Percentiles rank a stretch among this genome's conserved stretches.
phyloP scores from a whole-genome alignment of 106 monocot species.

The Cymbidium sinense region DNA sequence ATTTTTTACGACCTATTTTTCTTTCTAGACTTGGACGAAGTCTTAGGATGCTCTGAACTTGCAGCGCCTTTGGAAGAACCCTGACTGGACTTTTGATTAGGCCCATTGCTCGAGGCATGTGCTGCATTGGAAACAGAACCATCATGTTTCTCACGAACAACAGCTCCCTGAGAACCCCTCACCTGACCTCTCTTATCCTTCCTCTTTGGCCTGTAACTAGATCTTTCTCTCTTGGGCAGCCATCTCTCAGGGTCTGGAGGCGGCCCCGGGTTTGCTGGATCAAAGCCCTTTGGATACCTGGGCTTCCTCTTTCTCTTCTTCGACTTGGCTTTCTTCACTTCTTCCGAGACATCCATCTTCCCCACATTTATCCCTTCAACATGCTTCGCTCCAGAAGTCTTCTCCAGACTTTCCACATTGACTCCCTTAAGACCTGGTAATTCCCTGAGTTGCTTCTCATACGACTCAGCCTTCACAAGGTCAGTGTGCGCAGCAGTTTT shows the following conservation, averaged over 20 bases:
- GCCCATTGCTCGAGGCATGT: neutral
- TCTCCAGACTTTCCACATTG: constrained; percentile 69
- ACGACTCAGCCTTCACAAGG: constrained; percentile 74
- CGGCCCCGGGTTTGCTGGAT: constrained; percentile 88
- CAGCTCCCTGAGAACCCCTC: constrained; percentile 91
- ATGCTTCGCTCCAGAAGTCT: constrained; percentile 74
- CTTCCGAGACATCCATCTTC: constrained; percentile 49
- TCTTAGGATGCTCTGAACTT: constrained; percentile 21
- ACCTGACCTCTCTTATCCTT: constrained; percentile 90
- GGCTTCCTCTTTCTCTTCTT: constrained; percentile 97
- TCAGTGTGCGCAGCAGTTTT: constrained; percentile 44
- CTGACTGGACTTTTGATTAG: constrained; percentile 27
- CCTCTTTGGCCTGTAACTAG: constrained; percentile 82
- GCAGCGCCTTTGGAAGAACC: constrained; percentile 26
- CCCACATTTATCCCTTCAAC: constrained; percentile 31
- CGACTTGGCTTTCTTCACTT: constrained; percentile 49
- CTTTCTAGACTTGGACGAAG: constrained; percentile 45
- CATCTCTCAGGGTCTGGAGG: constrained; percentile 95
- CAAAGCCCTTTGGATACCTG: constrained; percentile 87
- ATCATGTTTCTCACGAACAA: constrained; percentile 71
- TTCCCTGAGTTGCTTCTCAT: constrained; percentile 66
- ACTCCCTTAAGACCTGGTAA: constrained; percentile 60
- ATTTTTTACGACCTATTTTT: constrained; percentile 15
- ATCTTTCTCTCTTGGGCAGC: constrained; percentile 89
- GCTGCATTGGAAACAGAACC: constrained; percentile 13